These are phyloP conservation scores for Quercus agrifolia DNA, from an alignment of 306 rosid genomes.

Conservation along the genomic window DNA sequence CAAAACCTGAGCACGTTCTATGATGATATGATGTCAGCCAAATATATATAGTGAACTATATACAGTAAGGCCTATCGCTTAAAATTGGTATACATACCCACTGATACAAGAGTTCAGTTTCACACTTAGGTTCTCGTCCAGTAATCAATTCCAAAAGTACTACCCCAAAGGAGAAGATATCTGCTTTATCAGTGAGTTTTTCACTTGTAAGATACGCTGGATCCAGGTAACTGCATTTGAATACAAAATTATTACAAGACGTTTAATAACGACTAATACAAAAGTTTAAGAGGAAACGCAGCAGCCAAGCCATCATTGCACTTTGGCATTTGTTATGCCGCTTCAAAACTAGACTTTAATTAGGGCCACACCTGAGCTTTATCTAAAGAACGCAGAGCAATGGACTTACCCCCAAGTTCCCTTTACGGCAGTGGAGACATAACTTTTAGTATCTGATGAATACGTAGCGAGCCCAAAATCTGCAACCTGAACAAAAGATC, in stretches of 20 bases:
- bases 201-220: slow-evolving; percentile 70
- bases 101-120: slow-evolving; percentile 31
- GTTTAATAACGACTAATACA: neutral
- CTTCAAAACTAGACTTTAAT: neutral
- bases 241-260: neutral
- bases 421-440: slow-evolving; percentile 61
- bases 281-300: neutral
- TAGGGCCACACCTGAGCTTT: neutral
- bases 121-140: slow-evolving; percentile 14
- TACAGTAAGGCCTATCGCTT: no score
- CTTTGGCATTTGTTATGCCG: neutral
- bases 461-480: slow-evolving; percentile 69
- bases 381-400: neutral
- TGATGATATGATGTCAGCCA: no score
- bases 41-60: no score
- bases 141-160: slow-evolving; percentile 71
- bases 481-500: slow-evolving; percentile 42
- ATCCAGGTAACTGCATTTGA: slow-evolving; percentile 52
- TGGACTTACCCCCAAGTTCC: slow-evolving; percentile 63
- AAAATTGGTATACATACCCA: slow-evolving; percentile 38
- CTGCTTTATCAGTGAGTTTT: slow-evolving; percentile 62
- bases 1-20: no score
- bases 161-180: slow-evolving; percentile 63
- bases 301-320: neutral
- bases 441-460: slow-evolving; percentile 49